phyloP scores from a whole-genome alignment of 2,329 filamentous ascomycete genomes.

The Neofusicoccum kwambonambiense region DNA sequence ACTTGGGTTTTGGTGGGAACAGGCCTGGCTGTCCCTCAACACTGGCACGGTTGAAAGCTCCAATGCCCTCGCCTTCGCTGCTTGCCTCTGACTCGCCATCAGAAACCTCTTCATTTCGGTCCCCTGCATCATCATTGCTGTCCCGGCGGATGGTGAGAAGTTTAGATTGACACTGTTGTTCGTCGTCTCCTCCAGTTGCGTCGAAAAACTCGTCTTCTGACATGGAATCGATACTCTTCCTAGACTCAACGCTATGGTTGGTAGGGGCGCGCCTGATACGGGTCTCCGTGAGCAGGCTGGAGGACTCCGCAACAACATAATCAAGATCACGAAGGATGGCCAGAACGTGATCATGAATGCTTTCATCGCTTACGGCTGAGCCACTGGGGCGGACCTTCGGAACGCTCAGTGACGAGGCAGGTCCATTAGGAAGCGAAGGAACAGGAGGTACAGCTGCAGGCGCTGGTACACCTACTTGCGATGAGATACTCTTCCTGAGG shows the following conservation, averaged over 20 bases:
- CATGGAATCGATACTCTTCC: constrained; percentile 76
- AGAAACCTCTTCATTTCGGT: constrained; percentile 46
- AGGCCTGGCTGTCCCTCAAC: constrained; percentile 47
- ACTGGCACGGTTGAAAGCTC: constrained; percentile 38
- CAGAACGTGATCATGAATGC: constrained; percentile 78
- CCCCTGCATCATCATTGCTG: constrained; percentile 64
- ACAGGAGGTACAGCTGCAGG: constrained; percentile 35
- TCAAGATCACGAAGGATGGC: constrained; percentile 84
- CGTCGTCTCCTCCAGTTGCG: constrained; percentile 61
- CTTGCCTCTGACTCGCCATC: constrained; percentile 62
- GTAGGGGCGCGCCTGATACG: constrained; percentile 69
- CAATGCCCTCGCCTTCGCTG: constrained; percentile 55
- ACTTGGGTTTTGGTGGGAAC: constrained; percentile 75
- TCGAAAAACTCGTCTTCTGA: constrained; percentile 93
- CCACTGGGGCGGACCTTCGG: constrained; percentile 29
- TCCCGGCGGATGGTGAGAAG: constrained; percentile 73
- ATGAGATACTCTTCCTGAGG: constrained; percentile 52
- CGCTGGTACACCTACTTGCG: constrained; percentile 49
- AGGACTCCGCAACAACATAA: constrained; percentile 78
- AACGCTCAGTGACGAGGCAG: constrained; percentile 28
- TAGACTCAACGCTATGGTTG: constrained; percentile 43
- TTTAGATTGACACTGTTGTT: constrained; percentile 50
- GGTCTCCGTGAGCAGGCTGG: constrained; percentile 71
- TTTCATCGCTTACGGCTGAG: constrained; percentile 42
- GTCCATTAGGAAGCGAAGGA: constrained; percentile 35